Evolutionary conservation across 257 asterid species (phyloP).

Genomic region (Marsdenia floribunda): DNA sequence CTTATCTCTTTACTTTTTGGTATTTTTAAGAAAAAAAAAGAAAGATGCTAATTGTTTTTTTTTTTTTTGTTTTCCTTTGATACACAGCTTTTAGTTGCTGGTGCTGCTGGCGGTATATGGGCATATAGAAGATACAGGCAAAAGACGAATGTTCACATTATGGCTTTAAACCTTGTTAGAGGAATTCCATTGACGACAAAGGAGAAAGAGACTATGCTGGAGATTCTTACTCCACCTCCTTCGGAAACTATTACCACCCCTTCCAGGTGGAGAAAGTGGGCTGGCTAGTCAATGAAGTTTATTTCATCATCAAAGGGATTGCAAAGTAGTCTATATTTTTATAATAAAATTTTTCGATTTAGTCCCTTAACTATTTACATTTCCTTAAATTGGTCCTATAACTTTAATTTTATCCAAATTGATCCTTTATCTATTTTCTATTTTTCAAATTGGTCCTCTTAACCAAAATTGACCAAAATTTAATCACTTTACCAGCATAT

Average conservation of each 20-base stretch:
- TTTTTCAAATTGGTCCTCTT: too few relatives aligned
- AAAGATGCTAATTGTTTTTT: too few relatives aligned
- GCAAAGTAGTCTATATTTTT: too few relatives aligned
- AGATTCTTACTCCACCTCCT: conserved; percentile 83
- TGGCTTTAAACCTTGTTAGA: conserved; percentile 83
- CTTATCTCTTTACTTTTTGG: not conserved
- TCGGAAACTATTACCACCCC: conserved; percentile 28
- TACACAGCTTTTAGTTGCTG: conserved; percentile 60
- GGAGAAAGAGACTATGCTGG: conserved; percentile 82
- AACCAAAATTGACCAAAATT: too few relatives aligned
- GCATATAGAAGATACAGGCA: conserved; percentile 65
- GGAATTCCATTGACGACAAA: conserved; percentile 79
- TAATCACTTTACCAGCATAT: too few relatives aligned
- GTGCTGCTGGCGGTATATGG: conserved; percentile 82
- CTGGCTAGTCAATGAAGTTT: conserved; percentile 22
- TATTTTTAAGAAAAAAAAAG: too few relatives aligned
- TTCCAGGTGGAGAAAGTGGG: conserved; percentile 63
- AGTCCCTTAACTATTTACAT: too few relatives aligned
- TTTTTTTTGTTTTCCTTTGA: not conserved
- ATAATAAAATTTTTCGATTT: too few relatives aligned
- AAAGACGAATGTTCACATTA: conserved; percentile 69
- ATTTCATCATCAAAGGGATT: not conserved
- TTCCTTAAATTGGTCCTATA: too few relatives aligned
- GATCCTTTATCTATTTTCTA: too few relatives aligned
- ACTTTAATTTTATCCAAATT: too few relatives aligned